Conservation (phyloP, 305 asterid species). For the Coffea humblotiana region DNA sequence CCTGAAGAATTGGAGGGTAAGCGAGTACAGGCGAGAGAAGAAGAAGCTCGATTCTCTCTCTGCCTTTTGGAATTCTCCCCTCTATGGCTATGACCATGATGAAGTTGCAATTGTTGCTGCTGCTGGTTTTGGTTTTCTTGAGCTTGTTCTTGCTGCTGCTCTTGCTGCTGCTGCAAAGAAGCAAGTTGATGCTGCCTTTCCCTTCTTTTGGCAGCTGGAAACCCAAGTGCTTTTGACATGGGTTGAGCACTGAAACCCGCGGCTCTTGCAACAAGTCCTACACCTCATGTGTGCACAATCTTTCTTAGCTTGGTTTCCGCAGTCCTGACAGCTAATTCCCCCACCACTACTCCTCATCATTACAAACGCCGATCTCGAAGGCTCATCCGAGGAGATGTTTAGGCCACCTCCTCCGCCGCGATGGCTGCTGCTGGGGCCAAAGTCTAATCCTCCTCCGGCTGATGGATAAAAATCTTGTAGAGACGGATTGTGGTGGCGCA, state of each 20-base stretch:
- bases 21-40: conserved; percentile 64
- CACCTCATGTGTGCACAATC: conserved; percentile 77
- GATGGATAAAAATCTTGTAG: conserved; percentile 68
- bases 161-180: conserved; percentile 38
- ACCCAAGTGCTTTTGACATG: conserved; percentile 89
- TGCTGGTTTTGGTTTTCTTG: conserved; percentile 5
- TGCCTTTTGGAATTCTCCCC: conserved; percentile 46
- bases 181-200: conserved; percentile 65
- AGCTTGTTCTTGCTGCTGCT: conserved; percentile 12
- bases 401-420: conserved; percentile 26
- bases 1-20: conserved; percentile 50
- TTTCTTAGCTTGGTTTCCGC: conserved; percentile 81
- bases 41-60: conserved; percentile 44
- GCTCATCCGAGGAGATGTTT: conserved; percentile 42
- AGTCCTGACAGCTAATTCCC: conserved; percentile 83
- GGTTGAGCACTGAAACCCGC: conserved; percentile 69
- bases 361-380: conserved; percentile 51
- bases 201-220: conserved; percentile 74
- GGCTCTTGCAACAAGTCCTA: conserved; percentile 75
- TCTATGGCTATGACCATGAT: conserved; percentile 14
- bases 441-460: conserved; percentile 48
- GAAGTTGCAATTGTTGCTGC: conserved; percentile 17
- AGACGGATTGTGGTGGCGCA: conserved; percentile 26
- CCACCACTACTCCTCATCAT: conserved; percentile 63
- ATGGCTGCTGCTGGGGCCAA: conserved; percentile 46